A percentile compares a stretch with the other conserved stretches of the same genome.
These are phyloP conservation scores for Aspergillus ruber DNA, from an alignment of 2,329 filamentous ascomycete species.

Conservation along the genomic window DNA sequence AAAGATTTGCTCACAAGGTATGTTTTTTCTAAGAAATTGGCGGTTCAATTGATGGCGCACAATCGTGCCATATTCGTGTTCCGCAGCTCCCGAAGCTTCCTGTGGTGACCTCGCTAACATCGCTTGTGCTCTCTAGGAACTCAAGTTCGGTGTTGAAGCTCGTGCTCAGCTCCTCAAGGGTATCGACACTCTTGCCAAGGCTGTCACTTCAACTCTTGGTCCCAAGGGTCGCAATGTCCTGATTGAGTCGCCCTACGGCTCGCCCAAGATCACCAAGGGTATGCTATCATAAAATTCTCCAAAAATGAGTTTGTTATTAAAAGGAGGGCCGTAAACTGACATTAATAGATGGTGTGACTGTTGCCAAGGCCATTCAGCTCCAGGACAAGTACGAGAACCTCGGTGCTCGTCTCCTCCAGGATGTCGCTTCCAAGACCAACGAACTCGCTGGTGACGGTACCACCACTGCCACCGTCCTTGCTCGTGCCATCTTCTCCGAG, in stretches of 20 bases:
- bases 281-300: constrained; percentile 24
- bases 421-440: constrained; percentile 99
- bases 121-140: constrained; percentile 55
- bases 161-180: constrained; percentile 82
- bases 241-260: constrained; percentile 97
- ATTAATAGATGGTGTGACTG: constrained; percentile 70
- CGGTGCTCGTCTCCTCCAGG: constrained; percentile 89
- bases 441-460: constrained; percentile 98
- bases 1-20: constrained; percentile 97
- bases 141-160: constrained; percentile 96
- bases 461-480: constrained; percentile 94
- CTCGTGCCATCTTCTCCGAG: constrained; percentile 97
- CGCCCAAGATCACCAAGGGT: constrained; percentile 99
- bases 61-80: constrained; percentile 5
- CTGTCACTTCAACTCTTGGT: constrained; percentile 90
- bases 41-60: not conserved
- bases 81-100: constrained; percentile 15
- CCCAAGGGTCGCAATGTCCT: constrained; percentile 98
- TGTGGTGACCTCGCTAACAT: constrained; percentile 23
- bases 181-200: constrained; percentile 94
- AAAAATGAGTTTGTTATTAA: not conserved
- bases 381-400: constrained; percentile 99
- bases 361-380: constrained; percentile 81
- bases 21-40: constrained; percentile 14
- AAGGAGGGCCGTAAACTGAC: constrained; percentile 14